phyloP scores from a whole-genome alignment of 1,139 yeast genomes.

The Blastobotrys apis region DNA sequence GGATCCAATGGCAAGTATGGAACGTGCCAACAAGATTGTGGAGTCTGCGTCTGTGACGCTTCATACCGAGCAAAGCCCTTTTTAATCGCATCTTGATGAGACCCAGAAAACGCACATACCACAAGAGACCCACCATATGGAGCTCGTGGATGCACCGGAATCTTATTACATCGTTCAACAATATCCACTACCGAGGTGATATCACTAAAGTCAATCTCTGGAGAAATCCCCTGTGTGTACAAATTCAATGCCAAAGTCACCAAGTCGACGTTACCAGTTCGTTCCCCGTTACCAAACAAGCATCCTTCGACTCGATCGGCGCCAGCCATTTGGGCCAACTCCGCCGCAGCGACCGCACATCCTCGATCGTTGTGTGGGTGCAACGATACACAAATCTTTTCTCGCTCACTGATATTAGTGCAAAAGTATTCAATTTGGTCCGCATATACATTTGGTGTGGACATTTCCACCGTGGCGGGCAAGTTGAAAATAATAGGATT shows the following conservation, averaged over 20 bases:
- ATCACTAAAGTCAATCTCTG: constrained; percentile 83
- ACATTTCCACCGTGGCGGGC: constrained; percentile 98
- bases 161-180: constrained; percentile 91
- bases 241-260: constrained; percentile 89
- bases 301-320: constrained; percentile 98
- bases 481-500: constrained; percentile 89
- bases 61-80: constrained; percentile 77
- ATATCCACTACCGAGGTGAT: constrained; percentile 74
- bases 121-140: constrained; percentile 97
- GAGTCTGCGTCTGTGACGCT: constrained; percentile 44
- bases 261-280: constrained; percentile 96
- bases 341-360: constrained; percentile 97
- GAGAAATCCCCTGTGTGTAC: constrained; percentile 90
- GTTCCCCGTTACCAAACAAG: constrained; percentile 95
- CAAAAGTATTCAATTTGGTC: constrained; percentile 93
- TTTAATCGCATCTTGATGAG: constrained; percentile 97
- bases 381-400: constrained; percentile 79
- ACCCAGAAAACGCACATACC: constrained; percentile 93
- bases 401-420: constrained; percentile 73
- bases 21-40: constrained; percentile 57
- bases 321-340: constrained; percentile 89
- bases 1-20: constrained; percentile 98
- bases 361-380: constrained; percentile 98
- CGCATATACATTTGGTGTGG: constrained; percentile 91
- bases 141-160: constrained; percentile 88